These are phyloP conservation scores for Pichia paraexigua DNA, from an alignment of 805 yeast species.

Conservation along the genomic window DNA sequence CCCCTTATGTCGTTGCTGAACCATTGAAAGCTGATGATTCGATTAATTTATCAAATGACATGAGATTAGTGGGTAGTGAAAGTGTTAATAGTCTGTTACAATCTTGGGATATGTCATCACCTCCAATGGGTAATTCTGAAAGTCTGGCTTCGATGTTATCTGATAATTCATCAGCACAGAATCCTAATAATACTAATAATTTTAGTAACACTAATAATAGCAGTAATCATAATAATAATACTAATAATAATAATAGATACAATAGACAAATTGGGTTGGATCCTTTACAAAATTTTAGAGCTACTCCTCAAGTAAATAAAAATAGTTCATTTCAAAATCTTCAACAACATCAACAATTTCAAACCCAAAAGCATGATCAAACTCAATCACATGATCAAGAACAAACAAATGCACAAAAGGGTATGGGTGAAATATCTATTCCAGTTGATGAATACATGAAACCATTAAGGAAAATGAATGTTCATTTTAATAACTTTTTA, in stretches of 20 bases:
- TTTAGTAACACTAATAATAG: not conserved
- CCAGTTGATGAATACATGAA: conserved; percentile 31
- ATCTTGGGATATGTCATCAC: conserved; percentile 26
- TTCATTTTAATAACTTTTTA: conserved; percentile 24
- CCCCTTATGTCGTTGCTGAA: not conserved
- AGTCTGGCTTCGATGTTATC: conserved; percentile 19
- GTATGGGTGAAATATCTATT: conserved; percentile 27
- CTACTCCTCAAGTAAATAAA: conserved; percentile 10
- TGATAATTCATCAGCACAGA: conserved; percentile 1
- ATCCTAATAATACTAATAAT: not conserved
- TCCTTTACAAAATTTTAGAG: conserved; percentile 23
- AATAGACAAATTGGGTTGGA: conserved; percentile 27
- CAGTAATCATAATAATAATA: not conserved
- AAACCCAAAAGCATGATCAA: not conserved
- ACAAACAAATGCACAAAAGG: conserved; percentile 9
- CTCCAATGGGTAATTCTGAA: conserved; percentile 20
- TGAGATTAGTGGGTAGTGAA: conserved; percentile 6
- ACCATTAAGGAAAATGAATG: conserved; percentile 30
- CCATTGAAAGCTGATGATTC: not conserved
- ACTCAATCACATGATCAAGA: not conserved
- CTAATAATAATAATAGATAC: conserved; percentile 8
- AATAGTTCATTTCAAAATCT: not conserved
- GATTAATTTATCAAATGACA: not conserved
- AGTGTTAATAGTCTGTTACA: conserved; percentile 13
- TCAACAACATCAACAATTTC: not conserved